phyloP scores from a whole-genome alignment of 495 filamentous ascomycete genomes.

The Trichoderma parareesei region DNA sequence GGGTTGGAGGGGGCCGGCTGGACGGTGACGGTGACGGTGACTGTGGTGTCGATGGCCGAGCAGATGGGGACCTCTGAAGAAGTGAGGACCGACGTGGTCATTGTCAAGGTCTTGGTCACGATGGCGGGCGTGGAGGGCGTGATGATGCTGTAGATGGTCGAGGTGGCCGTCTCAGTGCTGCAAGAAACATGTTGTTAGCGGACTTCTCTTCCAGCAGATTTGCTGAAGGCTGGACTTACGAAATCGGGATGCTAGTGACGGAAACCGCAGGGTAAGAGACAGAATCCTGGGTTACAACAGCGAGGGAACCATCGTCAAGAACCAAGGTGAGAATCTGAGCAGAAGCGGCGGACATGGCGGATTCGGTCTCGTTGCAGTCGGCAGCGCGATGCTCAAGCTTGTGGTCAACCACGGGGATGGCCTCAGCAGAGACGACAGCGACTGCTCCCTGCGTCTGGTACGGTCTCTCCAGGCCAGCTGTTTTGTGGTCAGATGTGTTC shows the following conservation, averaged over 20 bases:
- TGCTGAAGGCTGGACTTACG: background rate
- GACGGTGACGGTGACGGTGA: conserved; percentile 15
- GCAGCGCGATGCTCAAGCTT: background rate
- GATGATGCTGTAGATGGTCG: conserved; percentile 11
- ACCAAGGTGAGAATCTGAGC: background rate
- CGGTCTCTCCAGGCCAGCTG: background rate
- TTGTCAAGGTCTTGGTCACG: conserved; percentile 12
- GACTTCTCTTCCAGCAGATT: background rate
- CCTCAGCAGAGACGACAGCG: background rate
- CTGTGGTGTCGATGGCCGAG: background rate
- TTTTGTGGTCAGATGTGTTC: background rate
- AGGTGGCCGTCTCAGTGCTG: conserved; percentile 9
- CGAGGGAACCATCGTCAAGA: background rate
- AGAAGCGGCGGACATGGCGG: background rate
- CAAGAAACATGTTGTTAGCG: background rate
- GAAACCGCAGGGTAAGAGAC: background rate
- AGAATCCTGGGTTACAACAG: background rate
- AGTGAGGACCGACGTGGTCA: conserved; percentile 8
- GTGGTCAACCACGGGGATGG: background rate
- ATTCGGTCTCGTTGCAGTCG: background rate
- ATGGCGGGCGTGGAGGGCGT: background rate
- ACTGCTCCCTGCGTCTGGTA: background rate
- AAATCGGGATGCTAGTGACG: conserved; percentile 9
- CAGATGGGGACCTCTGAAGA: conserved; percentile 8
- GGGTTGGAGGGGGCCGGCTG: conserved; percentile 13